Evolutionary conservation across 257 asterid genomes (phyloP).

Genomic region (Ocimum tenuiflorum): DNA sequence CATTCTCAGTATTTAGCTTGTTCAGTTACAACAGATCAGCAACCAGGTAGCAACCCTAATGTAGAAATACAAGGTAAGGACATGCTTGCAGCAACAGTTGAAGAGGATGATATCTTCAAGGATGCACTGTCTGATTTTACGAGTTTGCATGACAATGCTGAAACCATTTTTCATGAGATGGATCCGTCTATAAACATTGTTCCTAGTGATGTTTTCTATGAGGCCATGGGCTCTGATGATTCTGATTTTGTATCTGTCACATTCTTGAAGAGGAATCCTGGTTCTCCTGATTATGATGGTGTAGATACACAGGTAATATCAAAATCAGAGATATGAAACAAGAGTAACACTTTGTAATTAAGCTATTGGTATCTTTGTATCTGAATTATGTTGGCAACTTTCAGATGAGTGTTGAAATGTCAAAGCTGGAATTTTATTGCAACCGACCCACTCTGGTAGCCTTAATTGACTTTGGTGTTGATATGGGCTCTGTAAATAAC

Average conservation of each 20-base stretch:
- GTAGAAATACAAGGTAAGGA: constrained; percentile 47
- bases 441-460: constrained; percentile 97
- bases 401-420: constrained; percentile 97
- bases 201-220: constrained; percentile 67
- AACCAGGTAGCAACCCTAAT: constrained; percentile 35
- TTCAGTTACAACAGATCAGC: constrained; percentile 61
- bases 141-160: constrained; percentile 58
- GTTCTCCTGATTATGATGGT: constrained; percentile 86
- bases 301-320: constrained; percentile 82
- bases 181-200: constrained; percentile 37
- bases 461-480: constrained; percentile 74
- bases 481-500: constrained; percentile 45
- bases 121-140: constrained; percentile 87
- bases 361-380: constrained; percentile 14
- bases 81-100: constrained; percentile 28
- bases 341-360: background rate
- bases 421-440: constrained; percentile 90
- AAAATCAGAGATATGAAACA: constrained; percentile 9
- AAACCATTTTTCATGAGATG: constrained; percentile 47
- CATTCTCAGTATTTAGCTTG: constrained; percentile 72
- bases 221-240: constrained; percentile 78
- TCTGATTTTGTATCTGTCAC: constrained; percentile 89
- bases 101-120: constrained; percentile 78
- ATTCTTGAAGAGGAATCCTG: constrained; percentile 56
- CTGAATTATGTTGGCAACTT: constrained; percentile 25